Evolutionary conservation across 2,329 filamentous ascomycete genomes (phyloP), one percentile per base, ranked within the genome.

Genomic region (Neofusicoccum sp.): DNA sequence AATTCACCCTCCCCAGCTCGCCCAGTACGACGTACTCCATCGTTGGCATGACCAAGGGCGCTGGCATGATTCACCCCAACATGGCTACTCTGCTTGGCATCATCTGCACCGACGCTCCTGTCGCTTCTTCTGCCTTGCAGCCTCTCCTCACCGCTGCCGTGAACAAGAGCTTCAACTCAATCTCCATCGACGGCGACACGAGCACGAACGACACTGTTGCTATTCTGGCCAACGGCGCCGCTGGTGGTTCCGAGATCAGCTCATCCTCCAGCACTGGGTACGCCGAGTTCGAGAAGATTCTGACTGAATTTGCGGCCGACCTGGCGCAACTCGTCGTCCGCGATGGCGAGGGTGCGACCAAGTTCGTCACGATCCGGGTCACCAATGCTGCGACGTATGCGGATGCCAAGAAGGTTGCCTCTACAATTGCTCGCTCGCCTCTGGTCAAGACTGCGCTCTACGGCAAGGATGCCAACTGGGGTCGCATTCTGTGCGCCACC

Each of bases 41-140:
- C 53, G 92, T 91, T 11, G 95, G 95, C 68, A 96, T 96, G 86
- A 96, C 93, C 70, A 99, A 99, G 80, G 95, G 95, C 61, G 95
- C 95, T 4, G 95, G 95, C 71, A 99, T 99, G 95, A 96, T 99
- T 74, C 93, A 97, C 72, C 95, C 95, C 49, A 98, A 99, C 80
- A 96, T 99, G 93, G 95, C 92, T 31, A 99, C 95, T 0, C 84
- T 98, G 34, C 86, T 99, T 36, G 92, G 91, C 58, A 89, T 98
- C 63, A 84, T 98, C 70, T 92, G 91, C 70, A 99, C 95, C 12
- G 95, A 99, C 69, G 93, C 89, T 0, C 89, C 92, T 31, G 85
- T 98, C 69, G 82, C 86, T 0, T 81, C 89, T 3, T 72, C 76
- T 0, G 82, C 89, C 8, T 84, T 97, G 62, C 85, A 87, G 51